Conservation (phyloP, 345 rosid species). For the Sisymbrium altissimum region DNA sequence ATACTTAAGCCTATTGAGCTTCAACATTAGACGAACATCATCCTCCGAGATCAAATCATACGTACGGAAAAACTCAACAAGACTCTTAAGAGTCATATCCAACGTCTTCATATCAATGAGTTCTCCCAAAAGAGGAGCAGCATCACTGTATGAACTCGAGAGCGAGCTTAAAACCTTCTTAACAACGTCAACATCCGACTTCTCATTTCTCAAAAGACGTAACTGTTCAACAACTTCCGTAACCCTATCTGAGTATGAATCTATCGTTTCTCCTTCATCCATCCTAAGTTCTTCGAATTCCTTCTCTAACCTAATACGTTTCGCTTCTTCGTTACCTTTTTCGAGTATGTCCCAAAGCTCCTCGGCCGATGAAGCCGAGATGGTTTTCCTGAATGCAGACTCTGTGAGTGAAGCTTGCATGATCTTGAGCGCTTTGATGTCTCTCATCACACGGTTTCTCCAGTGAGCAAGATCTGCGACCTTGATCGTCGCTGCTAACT, state of each 20-base stretch:
- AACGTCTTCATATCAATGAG: slow-evolving; percentile 3
- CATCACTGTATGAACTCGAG: not conserved
- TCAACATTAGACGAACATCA: not conserved
- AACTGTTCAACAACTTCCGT: not conserved
- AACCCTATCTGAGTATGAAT: slow-evolving; percentile 10
- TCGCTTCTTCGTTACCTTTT: slow-evolving; percentile 9
- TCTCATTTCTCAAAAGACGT: not conserved
- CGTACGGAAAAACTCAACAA: not conserved
- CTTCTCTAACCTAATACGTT: slow-evolving; percentile 4
- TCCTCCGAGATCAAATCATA: not conserved
- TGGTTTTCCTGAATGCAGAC: not conserved
- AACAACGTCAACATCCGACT: slow-evolving; percentile 5
- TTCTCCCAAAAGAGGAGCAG: not conserved
- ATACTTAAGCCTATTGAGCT: not conserved
- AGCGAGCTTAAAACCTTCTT: slow-evolving; percentile 2
- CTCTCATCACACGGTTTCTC: slow-evolving; percentile 11
- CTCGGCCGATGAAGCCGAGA: slow-evolving; percentile 7
- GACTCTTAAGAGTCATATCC: not conserved
- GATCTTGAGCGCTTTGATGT: slow-evolving; percentile 19
- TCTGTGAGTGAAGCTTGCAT: slow-evolving; percentile 10
- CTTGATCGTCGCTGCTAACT: slow-evolving; percentile 2
- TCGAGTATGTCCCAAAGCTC: slow-evolving; percentile 19
- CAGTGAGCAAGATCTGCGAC: not conserved
- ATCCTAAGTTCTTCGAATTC: slow-evolving; percentile 1
- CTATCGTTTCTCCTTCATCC: slow-evolving; percentile 2